Evolutionary conservation across 2,329 filamentous ascomycete genomes (phyloP).

Genomic region (Trichoderma afroharzianum): DNA sequence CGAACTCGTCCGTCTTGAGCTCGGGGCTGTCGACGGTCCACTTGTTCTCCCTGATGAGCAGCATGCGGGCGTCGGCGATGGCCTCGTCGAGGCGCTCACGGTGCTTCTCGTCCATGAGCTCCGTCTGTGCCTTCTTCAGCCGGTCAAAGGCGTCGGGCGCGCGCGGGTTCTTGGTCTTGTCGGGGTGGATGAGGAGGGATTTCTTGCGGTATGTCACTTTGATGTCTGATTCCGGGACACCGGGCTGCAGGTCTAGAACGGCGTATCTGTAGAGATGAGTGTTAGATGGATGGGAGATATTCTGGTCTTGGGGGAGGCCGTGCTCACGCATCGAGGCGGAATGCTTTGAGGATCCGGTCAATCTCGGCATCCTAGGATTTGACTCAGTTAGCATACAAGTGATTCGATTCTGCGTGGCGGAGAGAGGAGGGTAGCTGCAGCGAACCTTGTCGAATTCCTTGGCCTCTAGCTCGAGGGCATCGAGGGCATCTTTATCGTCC

Average conservation of each 20-base stretch:
- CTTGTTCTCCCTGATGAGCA: slow-evolving; percentile 91
- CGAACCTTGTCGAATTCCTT: slow-evolving; percentile 86
- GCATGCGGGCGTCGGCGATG: slow-evolving; percentile 91
- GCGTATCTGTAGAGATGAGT: slow-evolving; percentile 63
- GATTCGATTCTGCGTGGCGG: neutral
- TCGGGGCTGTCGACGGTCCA: slow-evolving; percentile 87
- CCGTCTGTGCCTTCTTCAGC: slow-evolving; percentile 88
- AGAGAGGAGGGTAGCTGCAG: neutral
- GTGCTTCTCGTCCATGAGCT: slow-evolving; percentile 91
- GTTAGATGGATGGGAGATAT: neutral
- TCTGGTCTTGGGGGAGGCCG: neutral
- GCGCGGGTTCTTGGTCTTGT: slow-evolving; percentile 88
- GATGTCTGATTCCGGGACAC: slow-evolving; percentile 93
- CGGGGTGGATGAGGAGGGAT: slow-evolving; percentile 97
- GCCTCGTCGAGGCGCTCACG: slow-evolving; percentile 85
- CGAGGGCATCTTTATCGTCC: slow-evolving; percentile 71
- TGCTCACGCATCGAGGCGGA: slow-evolving; percentile 63
- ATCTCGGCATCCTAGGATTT: slow-evolving; percentile 80
- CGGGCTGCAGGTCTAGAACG: slow-evolving; percentile 91
- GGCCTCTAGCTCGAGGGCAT: slow-evolving; percentile 76
- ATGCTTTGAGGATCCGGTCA: slow-evolving; percentile 86
- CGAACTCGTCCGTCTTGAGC: slow-evolving; percentile 78
- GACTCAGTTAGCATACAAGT: neutral
- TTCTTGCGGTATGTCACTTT: slow-evolving; percentile 92
- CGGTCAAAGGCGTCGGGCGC: slow-evolving; percentile 96